Conservation (phyloP, 1,284 basidiomycete genomes). For the Boletellus deceptivus region DNA sequence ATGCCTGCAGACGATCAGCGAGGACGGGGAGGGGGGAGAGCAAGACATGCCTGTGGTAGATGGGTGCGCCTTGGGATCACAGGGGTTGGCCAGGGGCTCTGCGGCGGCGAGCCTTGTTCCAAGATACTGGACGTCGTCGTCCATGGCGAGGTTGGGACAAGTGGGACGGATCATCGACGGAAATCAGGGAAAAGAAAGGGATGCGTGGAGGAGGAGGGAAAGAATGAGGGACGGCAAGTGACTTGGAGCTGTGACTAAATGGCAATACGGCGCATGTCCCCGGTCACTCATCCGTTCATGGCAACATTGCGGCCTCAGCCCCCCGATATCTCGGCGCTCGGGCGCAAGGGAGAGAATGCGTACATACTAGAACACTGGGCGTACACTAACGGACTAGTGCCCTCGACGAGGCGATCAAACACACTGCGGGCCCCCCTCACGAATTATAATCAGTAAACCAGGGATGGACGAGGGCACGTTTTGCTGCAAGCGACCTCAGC, state of each 20-base stretch:
- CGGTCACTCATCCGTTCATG: conserved; percentile 24
- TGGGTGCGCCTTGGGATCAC: conserved; percentile 3
- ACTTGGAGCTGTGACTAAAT: conserved; percentile 29
- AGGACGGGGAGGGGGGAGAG: conserved; percentile 2
- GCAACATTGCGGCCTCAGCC: conserved; percentile 20
- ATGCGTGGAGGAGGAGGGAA: conserved; percentile 1
- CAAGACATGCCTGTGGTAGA: conserved; percentile 25
- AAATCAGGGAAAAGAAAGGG: neutral
- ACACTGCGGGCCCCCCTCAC: conserved; percentile 14
- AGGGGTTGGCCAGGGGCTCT: conserved; percentile 17
- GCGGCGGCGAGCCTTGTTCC: conserved; percentile 26
- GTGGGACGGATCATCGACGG: neutral
- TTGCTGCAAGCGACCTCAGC: conserved; percentile 51
- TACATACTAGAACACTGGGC: conserved; percentile 24
- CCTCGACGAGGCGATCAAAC: neutral
- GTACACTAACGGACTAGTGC: conserved; percentile 19
- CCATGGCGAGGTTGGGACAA: conserved; percentile 20
- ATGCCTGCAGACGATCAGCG: conserved; percentile 21
- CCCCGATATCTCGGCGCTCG: conserved; percentile 1
- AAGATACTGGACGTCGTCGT: conserved; percentile 36
- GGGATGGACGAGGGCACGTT: conserved; percentile 80
- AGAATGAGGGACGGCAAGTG: conserved; percentile 13
- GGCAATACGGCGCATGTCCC: conserved; percentile 28
- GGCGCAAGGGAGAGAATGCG: conserved; percentile 2
- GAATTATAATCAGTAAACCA: conserved; percentile 67